Evolutionary conservation across 202 grass and related monocot species (phyloP).

Genomic region (Schoenoplectus triqueter): DNA sequence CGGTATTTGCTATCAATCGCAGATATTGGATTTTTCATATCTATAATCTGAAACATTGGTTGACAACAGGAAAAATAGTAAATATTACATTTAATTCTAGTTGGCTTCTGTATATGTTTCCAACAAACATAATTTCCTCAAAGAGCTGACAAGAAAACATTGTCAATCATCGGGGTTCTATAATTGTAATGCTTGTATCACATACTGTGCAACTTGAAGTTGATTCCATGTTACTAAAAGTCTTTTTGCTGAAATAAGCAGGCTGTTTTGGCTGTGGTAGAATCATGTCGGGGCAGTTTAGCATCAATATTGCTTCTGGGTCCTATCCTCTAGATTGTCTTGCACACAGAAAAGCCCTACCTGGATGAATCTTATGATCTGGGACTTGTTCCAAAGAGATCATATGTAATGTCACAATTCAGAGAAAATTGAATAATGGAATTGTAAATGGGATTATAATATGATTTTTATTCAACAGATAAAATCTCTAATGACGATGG

Average conservation of each 20-base stretch:
- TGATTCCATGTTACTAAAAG: conserved; percentile 53
- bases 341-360: conserved; percentile 76
- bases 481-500: too few relatives aligned
- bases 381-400: not conserved
- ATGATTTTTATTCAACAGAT: too few relatives aligned
- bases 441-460: too few relatives aligned
- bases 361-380: conserved; percentile 65
- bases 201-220: conserved; percentile 46
- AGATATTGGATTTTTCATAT: too few relatives aligned
- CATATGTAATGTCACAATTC: too few relatives aligned
- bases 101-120: not conserved
- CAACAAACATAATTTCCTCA: not conserved
- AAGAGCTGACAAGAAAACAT: not conserved
- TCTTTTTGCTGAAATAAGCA: conserved; percentile 48
- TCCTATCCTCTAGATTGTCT: conserved; percentile 67
- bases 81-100: not conserved
- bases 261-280: conserved; percentile 55
- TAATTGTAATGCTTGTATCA: conserved; percentile 48
- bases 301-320: conserved; percentile 62
- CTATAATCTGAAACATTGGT: too few relatives aligned
- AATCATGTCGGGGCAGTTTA: conserved; percentile 48
- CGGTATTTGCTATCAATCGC: too few relatives aligned
- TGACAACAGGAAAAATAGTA: too few relatives aligned
- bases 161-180: conserved; percentile 45
- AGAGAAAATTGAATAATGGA: too few relatives aligned